These are phyloP conservation scores for Rhazya stricta DNA, from an alignment of 257 asterid genomes.

Conservation along the genomic window DNA sequence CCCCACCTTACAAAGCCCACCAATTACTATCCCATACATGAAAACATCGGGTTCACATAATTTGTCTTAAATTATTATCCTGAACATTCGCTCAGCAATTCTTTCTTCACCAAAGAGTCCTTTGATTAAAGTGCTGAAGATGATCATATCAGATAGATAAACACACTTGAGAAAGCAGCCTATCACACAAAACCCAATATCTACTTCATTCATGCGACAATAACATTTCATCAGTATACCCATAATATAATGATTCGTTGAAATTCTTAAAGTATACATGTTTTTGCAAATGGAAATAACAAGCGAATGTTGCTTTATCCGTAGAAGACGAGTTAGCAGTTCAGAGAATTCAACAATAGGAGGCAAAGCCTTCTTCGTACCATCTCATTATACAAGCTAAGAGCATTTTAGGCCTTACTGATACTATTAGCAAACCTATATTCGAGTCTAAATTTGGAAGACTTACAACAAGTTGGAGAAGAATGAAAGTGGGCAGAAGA, in stretches of 20 bases:
- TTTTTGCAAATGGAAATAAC: constrained; percentile 12
- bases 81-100: constrained; percentile 25
- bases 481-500: no score
- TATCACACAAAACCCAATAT: constrained; percentile 17
- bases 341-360: constrained; percentile 9
- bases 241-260: not conserved
- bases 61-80: constrained; percentile 19
- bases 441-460: no score
- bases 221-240: not conserved
- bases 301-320: constrained; percentile 5
- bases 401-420: no score
- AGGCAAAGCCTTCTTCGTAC: constrained; percentile 19
- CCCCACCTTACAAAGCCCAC: constrained; percentile 29
- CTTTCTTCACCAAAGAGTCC: constrained; percentile 21
- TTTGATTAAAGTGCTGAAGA: constrained; percentile 14
- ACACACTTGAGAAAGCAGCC: constrained; percentile 15
- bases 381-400: no score
- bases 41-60: constrained; percentile 9
- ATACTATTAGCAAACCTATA: no score
- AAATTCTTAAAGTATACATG: constrained; percentile 17
- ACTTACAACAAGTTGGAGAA: no score
- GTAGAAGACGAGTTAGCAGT: constrained; percentile 5
- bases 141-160: not conserved
- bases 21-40: constrained; percentile 11
- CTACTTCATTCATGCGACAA: constrained; percentile 8